Evolutionary conservation across 2,329 filamentous ascomycete species (phyloP), one percentile per base, ranked within the genome.

Genomic region (Arthrobotrys sinensis): DNA sequence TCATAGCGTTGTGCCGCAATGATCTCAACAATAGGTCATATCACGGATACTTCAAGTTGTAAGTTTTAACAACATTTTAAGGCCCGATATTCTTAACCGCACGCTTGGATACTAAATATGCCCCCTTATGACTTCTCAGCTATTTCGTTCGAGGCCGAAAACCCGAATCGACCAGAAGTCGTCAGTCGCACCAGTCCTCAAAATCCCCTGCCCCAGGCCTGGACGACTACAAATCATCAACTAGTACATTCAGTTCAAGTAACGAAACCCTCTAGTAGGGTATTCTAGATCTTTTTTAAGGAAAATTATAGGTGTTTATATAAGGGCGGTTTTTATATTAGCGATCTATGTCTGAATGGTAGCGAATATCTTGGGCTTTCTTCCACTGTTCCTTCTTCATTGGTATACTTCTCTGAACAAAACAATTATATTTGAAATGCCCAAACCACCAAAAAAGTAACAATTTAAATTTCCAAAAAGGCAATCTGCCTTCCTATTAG

Each of bases 41-140:
- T 34, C 73, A 77, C 24, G 73, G 73, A 43, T 77, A 77, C 45
- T 77, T 77, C 55, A 70, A 77, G 52, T 77, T 77, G 73, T 77
- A 66, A 55, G 71, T 46, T 50, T 28, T 28, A 4, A 7, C 24
- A 21, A 36, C 7, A 21, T 21, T 6, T 14, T 43, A 19, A 12
- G 8, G n/a, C 14, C 38, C 14, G 4, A 28, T 28, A 28, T 28
- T 34, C 11, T 45, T 21, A 34, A 53, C 8, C 8, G 16, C 14
- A 46, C 8, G 14, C 38, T 46, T 28, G 32, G 11, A 32, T 67
- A 45, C 12, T 67, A 45, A 60, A 40, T 12, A 14, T 28, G 4
- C 4, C 36, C 3, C 3, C 24, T 52, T 43, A n/a, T 19, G 12
- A 24, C 21, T 64, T n/a, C n/a, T n/a, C n/a, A 77, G 73, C 34